Conservation (phyloP, 2,329 filamentous ascomycete species). For the Fusarium dimerum region DNA sequence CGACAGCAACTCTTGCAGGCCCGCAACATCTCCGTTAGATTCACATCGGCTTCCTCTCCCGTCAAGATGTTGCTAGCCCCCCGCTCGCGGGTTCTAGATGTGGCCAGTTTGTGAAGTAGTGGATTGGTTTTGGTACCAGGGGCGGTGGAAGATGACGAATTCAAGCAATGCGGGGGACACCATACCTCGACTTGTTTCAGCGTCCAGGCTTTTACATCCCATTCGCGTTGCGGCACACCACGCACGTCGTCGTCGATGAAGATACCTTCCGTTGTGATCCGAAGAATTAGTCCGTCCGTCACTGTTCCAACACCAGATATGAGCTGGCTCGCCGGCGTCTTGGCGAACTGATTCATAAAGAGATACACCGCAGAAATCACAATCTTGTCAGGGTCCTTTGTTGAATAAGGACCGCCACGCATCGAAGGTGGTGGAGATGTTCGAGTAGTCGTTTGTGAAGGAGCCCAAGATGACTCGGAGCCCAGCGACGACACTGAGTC, state of each 20-base stretch:
- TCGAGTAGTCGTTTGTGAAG: constrained; percentile 78
- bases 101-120: constrained; percentile 49
- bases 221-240: constrained; percentile 90
- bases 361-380: constrained; percentile 90
- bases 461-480: constrained; percentile 85
- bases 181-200: constrained; percentile 90
- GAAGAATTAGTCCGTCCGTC: constrained; percentile 88
- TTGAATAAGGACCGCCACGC: constrained; percentile 76
- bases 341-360: constrained; percentile 86
- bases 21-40: constrained; percentile 61
- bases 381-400: constrained; percentile 93
- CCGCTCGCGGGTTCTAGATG: constrained; percentile 48
- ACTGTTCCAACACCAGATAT: constrained; percentile 82
- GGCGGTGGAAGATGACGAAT: constrained; percentile 44
- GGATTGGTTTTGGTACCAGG: constrained; percentile 41
- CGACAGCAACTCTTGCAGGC: constrained; percentile 67
- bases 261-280: constrained; percentile 89
- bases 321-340: constrained; percentile 87
- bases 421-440: constrained; percentile 82
- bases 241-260: constrained; percentile 97
- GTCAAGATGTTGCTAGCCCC: constrained; percentile 54
- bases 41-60: constrained; percentile 67
- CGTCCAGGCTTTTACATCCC: constrained; percentile 98
- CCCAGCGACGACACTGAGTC: constrained; percentile 67
- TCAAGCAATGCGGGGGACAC: constrained; percentile 67